phyloP scores from a whole-genome alignment of 352 stramenopile species.

The Pythium pyrilobum region DNA sequence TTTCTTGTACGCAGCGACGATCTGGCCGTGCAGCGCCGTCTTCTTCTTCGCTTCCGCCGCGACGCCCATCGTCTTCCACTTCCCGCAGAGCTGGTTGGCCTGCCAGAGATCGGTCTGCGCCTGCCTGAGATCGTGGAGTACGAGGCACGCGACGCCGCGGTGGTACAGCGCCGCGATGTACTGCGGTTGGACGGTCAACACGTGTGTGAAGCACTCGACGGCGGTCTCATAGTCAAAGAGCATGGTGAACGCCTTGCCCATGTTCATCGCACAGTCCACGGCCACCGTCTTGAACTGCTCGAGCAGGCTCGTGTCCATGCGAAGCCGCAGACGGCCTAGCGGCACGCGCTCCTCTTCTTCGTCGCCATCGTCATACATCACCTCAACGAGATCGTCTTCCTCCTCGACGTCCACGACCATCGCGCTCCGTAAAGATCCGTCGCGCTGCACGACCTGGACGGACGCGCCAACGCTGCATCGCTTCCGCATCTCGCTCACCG shows the following conservation, averaged over 20 bases:
- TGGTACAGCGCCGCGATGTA: slow-evolving; percentile 66
- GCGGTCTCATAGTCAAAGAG: slow-evolving; percentile 50
- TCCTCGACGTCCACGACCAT: slow-evolving; percentile 68
- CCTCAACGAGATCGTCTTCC: slow-evolving; percentile 30
- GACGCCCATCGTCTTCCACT: slow-evolving; percentile 31
- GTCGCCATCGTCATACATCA: slow-evolving; percentile 50
- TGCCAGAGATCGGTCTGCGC: slow-evolving; percentile 64
- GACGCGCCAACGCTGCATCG: slow-evolving; percentile 51
- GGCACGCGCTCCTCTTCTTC: slow-evolving; percentile 48
- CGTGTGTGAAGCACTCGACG: slow-evolving; percentile 56
- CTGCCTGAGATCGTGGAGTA: slow-evolving; percentile 48
- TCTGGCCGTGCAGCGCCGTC: slow-evolving; percentile 37
- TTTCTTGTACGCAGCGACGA: slow-evolving; percentile 63
- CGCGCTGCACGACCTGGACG: slow-evolving; percentile 31
- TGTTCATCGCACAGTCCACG: slow-evolving; percentile 79
- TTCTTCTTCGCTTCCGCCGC: slow-evolving; percentile 25
- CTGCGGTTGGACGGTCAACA: slow-evolving; percentile 28
- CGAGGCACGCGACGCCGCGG: slow-evolving; percentile 60
- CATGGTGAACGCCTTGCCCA: slow-evolving; percentile 62
- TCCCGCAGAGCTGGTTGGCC: slow-evolving; percentile 53
- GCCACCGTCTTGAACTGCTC: slow-evolving; percentile 42
- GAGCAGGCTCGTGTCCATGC: slow-evolving; percentile 47
- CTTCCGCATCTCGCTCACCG: slow-evolving; percentile 22
- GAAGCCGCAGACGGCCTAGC: slow-evolving; percentile 41
- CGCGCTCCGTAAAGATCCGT: slow-evolving; percentile 32